Base-by-base conservation (phyloP, 164 flowering plant species). In the Chimonanthus salicifolius region DNA sequence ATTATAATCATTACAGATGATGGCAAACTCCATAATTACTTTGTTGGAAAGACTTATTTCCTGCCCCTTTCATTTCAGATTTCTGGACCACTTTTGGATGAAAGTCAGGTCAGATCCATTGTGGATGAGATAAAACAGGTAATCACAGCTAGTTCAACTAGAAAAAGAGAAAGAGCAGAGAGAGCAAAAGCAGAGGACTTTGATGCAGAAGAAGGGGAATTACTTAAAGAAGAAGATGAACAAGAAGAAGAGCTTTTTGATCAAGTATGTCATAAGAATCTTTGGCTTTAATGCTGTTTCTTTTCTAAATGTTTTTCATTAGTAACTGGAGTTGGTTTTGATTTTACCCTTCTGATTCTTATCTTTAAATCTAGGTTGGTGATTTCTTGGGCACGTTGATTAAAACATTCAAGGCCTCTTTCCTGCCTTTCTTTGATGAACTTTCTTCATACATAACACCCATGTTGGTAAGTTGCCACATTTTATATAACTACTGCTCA, bases 211-310 rank as follows among this genome's bases (percentile, higher is more conserved):
- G 98, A 94, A 79, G 87, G 87, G 64, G 98, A 94, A 73, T 66
- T 92, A 74, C 88, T 94, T 43, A 88, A 80, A 78, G 97, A 94
- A 85, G 98, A 94, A 85, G 92, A 94, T 86, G 98, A 94, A 84
- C 92, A 89, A 82, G 98, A 94, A 82, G 98, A 94, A 80, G 97
- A 94, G 84, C 84, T 94, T 54, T 94, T 94, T 88, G 92, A 94
- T 72, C 95, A 90, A 82, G 98, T 94, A 20, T 72, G 85, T 82
- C 13, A 75, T 69, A 21, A 33, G 33, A 65, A 65, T 33, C 8
- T 10, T 11, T 45, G 60, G 33, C n/a, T 51, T 69, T 51, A 16
- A 9, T 58, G 6, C 63, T 43, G 72, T 33, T 46, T 62, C 15
- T 54, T 54, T 54, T 6, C 11, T 54, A n/a, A n/a, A 54, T 54